These are phyloP conservation scores for Populus tremula DNA, from an alignment of 345 rosid species.

Conservation along the genomic window DNA sequence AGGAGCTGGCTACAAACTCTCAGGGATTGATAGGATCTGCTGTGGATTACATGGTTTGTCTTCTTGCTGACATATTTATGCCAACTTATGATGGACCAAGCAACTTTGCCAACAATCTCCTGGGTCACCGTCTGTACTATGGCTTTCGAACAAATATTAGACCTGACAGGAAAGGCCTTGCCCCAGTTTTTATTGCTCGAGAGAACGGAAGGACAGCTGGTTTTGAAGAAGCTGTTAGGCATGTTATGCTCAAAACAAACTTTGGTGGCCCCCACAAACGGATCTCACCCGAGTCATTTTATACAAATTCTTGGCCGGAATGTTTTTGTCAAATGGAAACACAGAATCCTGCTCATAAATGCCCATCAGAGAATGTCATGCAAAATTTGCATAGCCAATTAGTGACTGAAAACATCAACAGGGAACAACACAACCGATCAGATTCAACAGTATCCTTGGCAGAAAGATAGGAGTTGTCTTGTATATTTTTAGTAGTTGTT, in stretches of 20 bases:
- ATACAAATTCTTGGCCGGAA: slow-evolving; percentile 98
- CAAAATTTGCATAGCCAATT: slow-evolving; percentile 62
- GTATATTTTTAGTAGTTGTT: slow-evolving; percentile 1
- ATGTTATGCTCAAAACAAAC: slow-evolving; percentile 75
- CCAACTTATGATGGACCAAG: slow-evolving; percentile 99
- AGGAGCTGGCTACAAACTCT: slow-evolving; percentile 59
- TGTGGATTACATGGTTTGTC: slow-evolving; percentile 99
- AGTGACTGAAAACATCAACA: slow-evolving; percentile 39
- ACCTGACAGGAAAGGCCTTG: slow-evolving; percentile 90
- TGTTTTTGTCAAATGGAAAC: slow-evolving; percentile 82
- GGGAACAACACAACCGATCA: slow-evolving; percentile 31
- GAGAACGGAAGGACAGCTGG: slow-evolving; percentile 63
- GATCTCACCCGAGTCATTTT: slow-evolving; percentile 86
- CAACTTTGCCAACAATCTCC: slow-evolving; percentile 97
- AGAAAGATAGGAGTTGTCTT: slow-evolving; percentile 36
- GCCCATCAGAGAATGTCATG: slow-evolving; percentile 83
- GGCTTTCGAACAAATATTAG: slow-evolving; percentile 93
- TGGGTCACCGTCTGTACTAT: slow-evolving; percentile 95
- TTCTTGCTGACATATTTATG: slow-evolving; percentile 92
- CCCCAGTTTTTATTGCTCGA: slow-evolving; percentile 71
- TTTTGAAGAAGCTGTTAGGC: slow-evolving; percentile 80
- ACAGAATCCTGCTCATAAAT: slow-evolving; percentile 63
- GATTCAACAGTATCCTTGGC: slow-evolving; percentile 45
- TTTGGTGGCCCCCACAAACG: slow-evolving; percentile 96
- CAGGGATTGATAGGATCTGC: slow-evolving; percentile 91